Evolutionary conservation across 345 rosid genomes (phyloP), one percentile per base, ranked within the genome.

Genomic region (Crucihimalaya himalaica): DNA sequence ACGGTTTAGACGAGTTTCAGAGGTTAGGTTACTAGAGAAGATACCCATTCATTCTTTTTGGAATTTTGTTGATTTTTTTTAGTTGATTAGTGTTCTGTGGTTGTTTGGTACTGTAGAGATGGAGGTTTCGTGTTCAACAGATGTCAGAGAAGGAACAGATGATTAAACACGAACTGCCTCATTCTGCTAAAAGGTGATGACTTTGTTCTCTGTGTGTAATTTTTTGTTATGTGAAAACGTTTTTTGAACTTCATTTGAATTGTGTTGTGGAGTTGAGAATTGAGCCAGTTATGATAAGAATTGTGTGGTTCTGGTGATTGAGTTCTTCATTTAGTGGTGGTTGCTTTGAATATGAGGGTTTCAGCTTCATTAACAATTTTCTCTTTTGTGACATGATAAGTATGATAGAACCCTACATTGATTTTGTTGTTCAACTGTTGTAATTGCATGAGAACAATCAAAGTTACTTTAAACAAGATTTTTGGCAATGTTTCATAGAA

Each of bases 131-230:
- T 63, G 75, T 21, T 63, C 71, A 63, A 39, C 56, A 59, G 2
- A 68, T 52, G 57, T 69, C 70, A 43, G 58, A 0, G 9, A 62
- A 45, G 1, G 79, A 76, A 13, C 57, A 37, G 32, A 68, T 7
- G 8, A 75, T 39, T 19, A 67, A 40, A 39, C 73, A 31, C 6
- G 62, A 75, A 25, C 31, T 68, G 5, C 11, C 15, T 75, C 58
- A 58, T 62, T 61, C 9, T 52, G 64, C 46, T 62, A 68, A 68
- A 61, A 76, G 79, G 79, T 76, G 65, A 69, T 29, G 58, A 62
- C 68, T 59, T 67, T 68, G 55, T 50, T 46, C 62, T 39, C 53
- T 66, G 3, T 66, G 59, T 40, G 51, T 46, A 5, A 14, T 18
- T 46, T 18, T 46, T 10, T 65, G 20, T 45, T 43, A 10, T 28